phyloP scores from a whole-genome alignment of 352 stramenopile species.

The Peronosclerospora sorghi region DNA sequence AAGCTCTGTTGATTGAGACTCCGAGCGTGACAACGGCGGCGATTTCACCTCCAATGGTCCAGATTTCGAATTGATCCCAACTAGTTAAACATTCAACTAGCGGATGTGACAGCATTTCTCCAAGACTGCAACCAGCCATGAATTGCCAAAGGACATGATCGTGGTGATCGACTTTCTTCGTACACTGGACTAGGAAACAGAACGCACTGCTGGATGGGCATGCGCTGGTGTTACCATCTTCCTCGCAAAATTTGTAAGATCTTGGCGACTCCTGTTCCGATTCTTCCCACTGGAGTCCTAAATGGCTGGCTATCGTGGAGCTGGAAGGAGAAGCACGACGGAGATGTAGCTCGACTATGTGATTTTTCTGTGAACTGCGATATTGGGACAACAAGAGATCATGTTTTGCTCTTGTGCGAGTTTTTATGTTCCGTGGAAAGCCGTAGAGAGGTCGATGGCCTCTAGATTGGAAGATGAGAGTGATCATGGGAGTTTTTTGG shows the following conservation, averaged over 20 bases:
- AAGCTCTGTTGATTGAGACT: constrained; percentile 59
- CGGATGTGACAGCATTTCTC: constrained; percentile 33
- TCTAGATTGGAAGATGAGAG: constrained; percentile 15
- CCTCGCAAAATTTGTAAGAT: constrained; percentile 45
- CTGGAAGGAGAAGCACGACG: constrained; percentile 22
- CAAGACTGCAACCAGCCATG: constrained; percentile 50
- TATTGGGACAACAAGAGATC: constrained; percentile 49
- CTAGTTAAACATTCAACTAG: constrained; percentile 20
- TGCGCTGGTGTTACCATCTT: constrained; percentile 75
- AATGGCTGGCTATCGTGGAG: constrained; percentile 52
- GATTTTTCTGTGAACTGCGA: constrained; percentile 67
- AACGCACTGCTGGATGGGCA: constrained; percentile 62
- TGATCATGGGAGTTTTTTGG: constrained; percentile 51
- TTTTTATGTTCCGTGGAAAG: constrained; percentile 72
- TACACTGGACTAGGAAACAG: constrained; percentile 28
- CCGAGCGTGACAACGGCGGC: constrained; percentile 12
- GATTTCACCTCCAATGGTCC: constrained; percentile 5
- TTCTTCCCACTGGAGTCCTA: constrained; percentile 45
- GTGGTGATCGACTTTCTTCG: constrained; percentile 8
- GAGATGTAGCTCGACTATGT: constrained; percentile 25
- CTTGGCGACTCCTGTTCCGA: constrained; percentile 39
- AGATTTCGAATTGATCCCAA: constrained; percentile 18
- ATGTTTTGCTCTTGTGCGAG: constrained; percentile 39
- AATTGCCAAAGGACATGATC: constrained; percentile 14
- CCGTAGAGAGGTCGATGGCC: background rate